phyloP scores from a whole-genome alignment of 1,284 basidiomycete genomes.

The Rhodotorula sp. region DNA sequence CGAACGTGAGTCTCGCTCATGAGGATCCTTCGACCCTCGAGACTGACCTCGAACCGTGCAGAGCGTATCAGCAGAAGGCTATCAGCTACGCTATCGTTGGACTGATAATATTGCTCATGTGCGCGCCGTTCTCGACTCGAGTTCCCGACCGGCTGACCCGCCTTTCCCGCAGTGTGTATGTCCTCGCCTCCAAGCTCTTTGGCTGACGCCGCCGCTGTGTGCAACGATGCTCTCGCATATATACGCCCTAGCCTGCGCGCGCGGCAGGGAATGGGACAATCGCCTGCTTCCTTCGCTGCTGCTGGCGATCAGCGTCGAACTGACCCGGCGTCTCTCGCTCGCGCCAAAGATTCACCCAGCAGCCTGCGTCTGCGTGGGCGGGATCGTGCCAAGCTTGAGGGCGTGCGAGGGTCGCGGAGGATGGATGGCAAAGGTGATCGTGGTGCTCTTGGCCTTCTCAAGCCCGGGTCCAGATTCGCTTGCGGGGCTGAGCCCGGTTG shows the following conservation, averaged over 20 bases:
- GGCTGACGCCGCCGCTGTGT: background rate
- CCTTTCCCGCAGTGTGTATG: slow-evolving; percentile 30
- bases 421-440: too few species aligned
- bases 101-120: slow-evolving; percentile 46
- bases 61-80: slow-evolving; percentile 45
- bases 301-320: too few species aligned
- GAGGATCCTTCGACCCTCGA: background rate
- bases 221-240: background rate
- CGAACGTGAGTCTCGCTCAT: slow-evolving; percentile 53
- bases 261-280: too few species aligned
- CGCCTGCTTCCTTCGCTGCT: too few species aligned
- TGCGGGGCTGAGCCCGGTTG: too few species aligned
- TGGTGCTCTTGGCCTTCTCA: too few species aligned
- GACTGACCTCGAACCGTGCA: slow-evolving; percentile 16
- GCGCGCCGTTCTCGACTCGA: slow-evolving; percentile 1
- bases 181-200: slow-evolving; percentile 40
- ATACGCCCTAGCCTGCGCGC: background rate
- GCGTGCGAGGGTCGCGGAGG: too few species aligned
- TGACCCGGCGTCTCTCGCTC: too few species aligned
- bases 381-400: too few species aligned
- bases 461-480: too few species aligned
- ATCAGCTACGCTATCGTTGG: slow-evolving; percentile 45
- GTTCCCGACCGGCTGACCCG: background rate
- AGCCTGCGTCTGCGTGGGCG: too few species aligned
- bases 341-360: too few species aligned